Base-by-base conservation (phyloP, 495 filamentous ascomycete species). In the Gamarada debralockiae region DNA sequence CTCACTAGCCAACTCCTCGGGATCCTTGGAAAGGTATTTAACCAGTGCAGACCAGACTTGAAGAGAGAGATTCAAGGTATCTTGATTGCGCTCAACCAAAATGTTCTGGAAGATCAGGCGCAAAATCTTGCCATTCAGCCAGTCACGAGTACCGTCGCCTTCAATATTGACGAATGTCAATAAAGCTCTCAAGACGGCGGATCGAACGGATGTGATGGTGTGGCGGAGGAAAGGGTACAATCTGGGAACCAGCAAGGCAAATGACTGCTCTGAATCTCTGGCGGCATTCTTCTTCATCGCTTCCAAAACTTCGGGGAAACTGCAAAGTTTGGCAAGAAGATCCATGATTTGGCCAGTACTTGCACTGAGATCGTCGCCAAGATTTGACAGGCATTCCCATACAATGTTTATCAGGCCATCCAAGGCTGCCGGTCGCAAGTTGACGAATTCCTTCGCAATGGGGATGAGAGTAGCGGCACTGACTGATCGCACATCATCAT, bases 271-370 rank as follows among this genome's bases (percentile, higher is more conserved):
- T 2, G 85, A 75, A 59, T 97, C 87, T 55, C 82, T 76, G 15
- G 84, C 81, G 20, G 93, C 93, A 52, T 95, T 96, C 33, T 74
- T 68, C 67, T 92, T 95, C 93, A 98, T 98, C 15, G 93, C 87
- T 56, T 92, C 83, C 50, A 98, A 71, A 22, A 97, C 93, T 69
- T 95, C 80, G 2, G 87, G 87, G 73, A 96, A 98, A 53, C 90
- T 87, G 70, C 95, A 98, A 27, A 98, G 81, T 60, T 90, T 97
- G 21, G 93, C 95, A 20, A 98, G 75, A 23, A 98, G 78, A 63
- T 98, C 93, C 93, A 98, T 98, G 37, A 98, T 92, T 46, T 86
- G 92, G 24, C 93, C 93, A 20, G 93, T 98, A 68, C 92, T 97
- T 5, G 93, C 95, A 67, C 91, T 96, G 13, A 98, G 76, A 67